phyloP scores from a whole-genome alignment of 2,329 filamentous ascomycete species.

The Pseudogymnoascus sp. region DNA sequence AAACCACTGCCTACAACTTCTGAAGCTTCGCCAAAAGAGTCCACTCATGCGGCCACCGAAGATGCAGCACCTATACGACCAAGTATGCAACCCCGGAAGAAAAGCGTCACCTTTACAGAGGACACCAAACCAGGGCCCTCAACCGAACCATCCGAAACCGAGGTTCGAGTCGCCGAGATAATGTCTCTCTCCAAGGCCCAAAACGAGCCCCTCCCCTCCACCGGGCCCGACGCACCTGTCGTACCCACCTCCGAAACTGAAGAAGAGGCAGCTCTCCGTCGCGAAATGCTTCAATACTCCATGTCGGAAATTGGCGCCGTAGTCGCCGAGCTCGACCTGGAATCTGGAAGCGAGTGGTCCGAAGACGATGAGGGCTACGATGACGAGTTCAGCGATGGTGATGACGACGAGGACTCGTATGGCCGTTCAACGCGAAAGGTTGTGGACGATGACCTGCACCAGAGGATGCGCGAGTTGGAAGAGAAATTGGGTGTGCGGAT shows the following conservation, averaged over 20 bases:
- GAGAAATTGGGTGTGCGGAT: constrained; percentile 56
- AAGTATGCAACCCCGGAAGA: constrained; percentile 33
- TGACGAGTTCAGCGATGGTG: constrained; percentile 44
- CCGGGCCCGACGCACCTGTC: constrained; percentile 36
- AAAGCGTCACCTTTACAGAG: constrained; percentile 56
- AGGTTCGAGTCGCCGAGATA: constrained; percentile 43
- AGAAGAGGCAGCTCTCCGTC: constrained; percentile 72
- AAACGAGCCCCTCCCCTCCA: constrained; percentile 32
- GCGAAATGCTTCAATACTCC: constrained; percentile 86
- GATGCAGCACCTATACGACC: neutral
- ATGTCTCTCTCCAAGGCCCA: constrained; percentile 50
- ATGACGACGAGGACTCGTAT: constrained; percentile 60
- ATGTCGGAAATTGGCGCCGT: constrained; percentile 83
- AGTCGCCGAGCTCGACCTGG: constrained; percentile 82
- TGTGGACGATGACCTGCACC: constrained; percentile 63
- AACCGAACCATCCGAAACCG: constrained; percentile 22
- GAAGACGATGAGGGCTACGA: constrained; percentile 45
- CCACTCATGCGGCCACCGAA: neutral
- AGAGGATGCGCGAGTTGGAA: constrained; percentile 80
- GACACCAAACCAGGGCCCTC: constrained; percentile 44
- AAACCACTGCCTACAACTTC: neutral
- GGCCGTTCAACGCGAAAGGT: constrained; percentile 63
- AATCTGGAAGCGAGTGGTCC: constrained; percentile 57
- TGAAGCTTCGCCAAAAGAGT: neutral
- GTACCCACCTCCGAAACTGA: constrained; percentile 67